A percentile compares a stretch with the other conserved stretches of the same genome.
Evolutionary conservation across 2,329 filamentous ascomycete genomes (phyloP).

Genomic region (Dactylellina leptospora): DNA sequence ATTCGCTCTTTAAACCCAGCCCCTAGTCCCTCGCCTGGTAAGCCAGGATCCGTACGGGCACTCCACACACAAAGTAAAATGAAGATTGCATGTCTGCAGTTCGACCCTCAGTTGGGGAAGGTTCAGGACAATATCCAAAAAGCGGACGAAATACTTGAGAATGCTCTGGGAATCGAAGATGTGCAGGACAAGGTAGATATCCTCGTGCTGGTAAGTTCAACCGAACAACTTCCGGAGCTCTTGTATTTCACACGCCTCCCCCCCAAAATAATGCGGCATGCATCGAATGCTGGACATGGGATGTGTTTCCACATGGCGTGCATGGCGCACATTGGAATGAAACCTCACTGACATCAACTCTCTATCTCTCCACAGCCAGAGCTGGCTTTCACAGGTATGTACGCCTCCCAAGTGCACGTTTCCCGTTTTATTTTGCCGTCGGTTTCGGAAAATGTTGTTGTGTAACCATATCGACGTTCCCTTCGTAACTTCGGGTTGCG

Average conservation of each 20-base stretch:
- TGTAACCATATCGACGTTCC: conserved; percentile 40
- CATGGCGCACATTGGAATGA: conserved; percentile 15
- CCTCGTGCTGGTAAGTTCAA: conserved; percentile 78
- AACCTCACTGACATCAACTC: conserved; percentile 14
- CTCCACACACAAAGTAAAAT: conserved; percentile 23
- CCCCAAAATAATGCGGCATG: conserved; percentile 38
- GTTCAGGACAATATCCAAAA: conserved; percentile 74
- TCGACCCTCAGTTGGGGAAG: conserved; percentile 75
- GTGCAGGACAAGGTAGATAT: conserved; percentile 74
- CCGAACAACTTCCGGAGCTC: conserved; percentile 61
- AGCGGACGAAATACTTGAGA: conserved; percentile 71
- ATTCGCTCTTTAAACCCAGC: conserved; percentile 12
- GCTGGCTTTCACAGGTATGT: conserved; percentile 51
- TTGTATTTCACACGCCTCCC: too few species aligned
- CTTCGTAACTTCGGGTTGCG: conserved; percentile 18
- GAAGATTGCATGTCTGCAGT: conserved; percentile 69
- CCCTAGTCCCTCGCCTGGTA: conserved; percentile 17
- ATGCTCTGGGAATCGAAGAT: conserved; percentile 63
- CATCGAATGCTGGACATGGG: conserved; percentile 13
- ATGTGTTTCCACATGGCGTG: conserved; percentile 22
- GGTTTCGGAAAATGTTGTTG: conserved; percentile 25
- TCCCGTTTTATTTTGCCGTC: conserved; percentile 24
- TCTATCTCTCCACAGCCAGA: conserved; percentile 53
- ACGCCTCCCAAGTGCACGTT: conserved; percentile 6
- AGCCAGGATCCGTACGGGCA: conserved; percentile 39